These are phyloP conservation scores for Pseudocercospora cruenta DNA, from an alignment of 2,329 filamentous ascomycete genomes.

Conservation along the genomic window DNA sequence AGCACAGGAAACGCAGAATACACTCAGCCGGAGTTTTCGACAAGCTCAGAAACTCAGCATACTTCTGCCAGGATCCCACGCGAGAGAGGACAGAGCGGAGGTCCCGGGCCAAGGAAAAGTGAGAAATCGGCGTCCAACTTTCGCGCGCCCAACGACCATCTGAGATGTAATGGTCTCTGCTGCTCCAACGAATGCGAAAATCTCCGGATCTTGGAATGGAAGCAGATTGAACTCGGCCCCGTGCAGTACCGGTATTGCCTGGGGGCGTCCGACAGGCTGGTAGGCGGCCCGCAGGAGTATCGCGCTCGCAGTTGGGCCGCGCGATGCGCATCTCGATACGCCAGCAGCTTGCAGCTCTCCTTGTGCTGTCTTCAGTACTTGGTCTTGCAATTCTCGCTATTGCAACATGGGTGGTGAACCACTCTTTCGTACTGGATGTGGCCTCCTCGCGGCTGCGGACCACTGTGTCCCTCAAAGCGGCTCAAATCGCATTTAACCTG, in stretches of 20 bases:
- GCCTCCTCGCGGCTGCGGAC: conserved; percentile 65
- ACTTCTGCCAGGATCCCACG: background rate
- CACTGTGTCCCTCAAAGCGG: conserved; percentile 86
- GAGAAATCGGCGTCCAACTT: too few relatives aligned
- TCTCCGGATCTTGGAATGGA: background rate
- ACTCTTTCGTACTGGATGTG: conserved; percentile 63
- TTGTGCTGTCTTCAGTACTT: conserved; percentile 73
- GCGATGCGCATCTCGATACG: conserved; percentile 83
- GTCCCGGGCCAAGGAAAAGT: background rate
- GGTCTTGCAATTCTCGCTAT: conserved; percentile 80
- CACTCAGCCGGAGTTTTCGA: background rate
- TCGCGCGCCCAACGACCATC: background rate
- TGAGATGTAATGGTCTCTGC: too few relatives aligned
- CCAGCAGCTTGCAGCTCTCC: conserved; percentile 80
- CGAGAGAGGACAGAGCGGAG: background rate
- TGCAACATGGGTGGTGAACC: conserved; percentile 68
- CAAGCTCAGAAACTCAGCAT: background rate
- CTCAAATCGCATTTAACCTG: conserved; percentile 77
- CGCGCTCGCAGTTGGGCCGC: background rate
- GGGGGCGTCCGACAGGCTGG: background rate
- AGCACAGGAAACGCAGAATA: background rate
- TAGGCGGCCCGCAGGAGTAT: background rate
- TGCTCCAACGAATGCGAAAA: background rate
- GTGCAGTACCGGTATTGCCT: background rate
- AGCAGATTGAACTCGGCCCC: background rate